Base-by-base conservation (phyloP, 164 flowering plant species). In the Vitis rotundifolia region DNA sequence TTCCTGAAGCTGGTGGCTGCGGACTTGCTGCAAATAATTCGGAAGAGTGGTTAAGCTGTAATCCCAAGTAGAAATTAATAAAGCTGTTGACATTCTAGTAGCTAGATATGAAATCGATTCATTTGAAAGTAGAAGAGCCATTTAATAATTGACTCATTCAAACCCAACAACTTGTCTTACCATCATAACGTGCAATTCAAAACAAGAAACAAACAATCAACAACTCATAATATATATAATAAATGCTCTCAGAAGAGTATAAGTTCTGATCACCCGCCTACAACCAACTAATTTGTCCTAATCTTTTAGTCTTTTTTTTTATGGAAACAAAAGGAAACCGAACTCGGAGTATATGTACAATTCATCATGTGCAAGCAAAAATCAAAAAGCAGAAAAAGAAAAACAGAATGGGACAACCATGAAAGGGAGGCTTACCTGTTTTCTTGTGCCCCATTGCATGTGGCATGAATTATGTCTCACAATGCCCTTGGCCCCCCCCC, bases 401-500 rank as follows among this genome's bases (percentile, higher is more conserved):
- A 61, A 57, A 68, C 49, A 63, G 71, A 63, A 67, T 28, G 63
- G 70, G 73, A 68, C 78, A 71, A 56, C 68, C 75, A 54, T 54
- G 76, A 72, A 72, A 76, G 59, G 48, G 61, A 68, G 16, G 59
- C 70, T 59, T 66, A 61, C 70, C 73, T 76, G 73, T 72, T 70
- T 62, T 62, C 49, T 62, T 71, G 72, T 58, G 68, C 65, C 28
- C 31, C 76, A 64, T 56, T 56, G 53, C 79, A 76, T 69, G 79
- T 76, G 76, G 37, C 62, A 19, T 68, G 56, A 52, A 63, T 72
- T 22, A 22, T 22, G 26, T 64, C 57, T 68, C 15, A 13, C 72
- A 67, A 58, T 22, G 8, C 44, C 26, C 55, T 18, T 50, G 44
- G 16, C 73, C 66, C 63, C 58, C 58, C 15, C 54, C 15, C 44